phyloP scores from a whole-genome alignment of 176 grass and related monocot species.

The Chrysopogon serrulatus region DNA sequence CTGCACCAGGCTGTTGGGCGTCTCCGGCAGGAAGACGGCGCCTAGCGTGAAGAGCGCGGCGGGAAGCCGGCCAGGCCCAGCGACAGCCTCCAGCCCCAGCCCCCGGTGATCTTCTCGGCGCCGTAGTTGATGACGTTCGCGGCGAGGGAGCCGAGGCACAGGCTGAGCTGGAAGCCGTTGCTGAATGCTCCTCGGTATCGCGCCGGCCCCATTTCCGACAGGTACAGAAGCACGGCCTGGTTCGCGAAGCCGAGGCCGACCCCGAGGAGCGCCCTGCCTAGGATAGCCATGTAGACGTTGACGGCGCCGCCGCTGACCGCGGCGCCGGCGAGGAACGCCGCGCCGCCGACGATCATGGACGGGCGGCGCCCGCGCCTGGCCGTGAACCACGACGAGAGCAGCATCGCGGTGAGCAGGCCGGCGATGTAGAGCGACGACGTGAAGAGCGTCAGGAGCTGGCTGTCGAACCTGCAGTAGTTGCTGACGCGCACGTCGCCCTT shows the following conservation, averaged over 20 bases:
- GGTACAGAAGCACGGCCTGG: no score
- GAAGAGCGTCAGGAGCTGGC: no score
- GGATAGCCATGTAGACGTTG: slow-evolving; percentile 54
- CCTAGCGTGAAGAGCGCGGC: slow-evolving; percentile 32
- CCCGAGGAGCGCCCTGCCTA: slow-evolving; percentile 53
- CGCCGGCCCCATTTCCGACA: no score
- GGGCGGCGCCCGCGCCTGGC: slow-evolving; percentile 27
- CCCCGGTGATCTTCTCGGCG: no score
- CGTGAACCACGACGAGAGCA: slow-evolving; percentile 51
- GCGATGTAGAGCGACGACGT: no score
- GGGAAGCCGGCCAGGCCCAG: no score
- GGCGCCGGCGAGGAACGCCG: slow-evolving; percentile 37
- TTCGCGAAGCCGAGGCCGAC: slow-evolving; percentile 59
- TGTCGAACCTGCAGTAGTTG: no score
- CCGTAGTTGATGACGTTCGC: no score
- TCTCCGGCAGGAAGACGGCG: slow-evolving; percentile 49
- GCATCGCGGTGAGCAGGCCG: slow-evolving; percentile 34
- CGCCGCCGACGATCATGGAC: slow-evolving; percentile 57
- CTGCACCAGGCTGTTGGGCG: slow-evolving; percentile 49
- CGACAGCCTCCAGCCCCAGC: no score
- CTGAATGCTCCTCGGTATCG: no score
- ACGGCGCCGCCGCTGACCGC: slow-evolving; percentile 44
- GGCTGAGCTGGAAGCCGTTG: no score
- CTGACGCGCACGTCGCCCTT: slow-evolving; percentile 36
- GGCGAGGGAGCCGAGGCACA: no score